A percentile compares a stretch with the other conserved stretches of the same genome.
Conservation (phyloP, 148 eudicot species). For the Silene conica region DNA sequence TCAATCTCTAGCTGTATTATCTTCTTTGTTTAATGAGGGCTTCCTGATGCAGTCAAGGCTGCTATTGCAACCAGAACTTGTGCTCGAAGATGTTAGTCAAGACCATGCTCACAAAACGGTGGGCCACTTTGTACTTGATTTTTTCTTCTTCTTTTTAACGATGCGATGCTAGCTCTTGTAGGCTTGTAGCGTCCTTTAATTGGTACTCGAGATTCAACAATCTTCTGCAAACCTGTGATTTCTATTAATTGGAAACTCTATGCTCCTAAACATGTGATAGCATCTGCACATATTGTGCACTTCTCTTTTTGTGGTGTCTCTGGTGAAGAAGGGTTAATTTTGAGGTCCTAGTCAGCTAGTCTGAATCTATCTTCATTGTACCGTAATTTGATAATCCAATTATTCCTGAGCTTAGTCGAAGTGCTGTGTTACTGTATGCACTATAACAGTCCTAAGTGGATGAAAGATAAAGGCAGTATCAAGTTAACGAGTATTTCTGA, state of each 20-base stretch:
- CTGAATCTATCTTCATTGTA: not conserved
- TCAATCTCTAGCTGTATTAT: not conserved
- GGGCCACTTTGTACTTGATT: conserved; percentile 27
- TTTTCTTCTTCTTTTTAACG: not conserved
- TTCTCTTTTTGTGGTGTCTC: not conserved
- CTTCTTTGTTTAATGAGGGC: conserved; percentile 18
- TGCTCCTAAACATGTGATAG: not conserved
- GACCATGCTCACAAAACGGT: conserved; percentile 99
- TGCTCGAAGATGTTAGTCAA: conserved; percentile 98
- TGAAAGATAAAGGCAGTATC: not conserved
- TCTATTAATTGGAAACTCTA: not conserved
- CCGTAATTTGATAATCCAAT: not conserved
- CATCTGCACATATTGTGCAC: not conserved
- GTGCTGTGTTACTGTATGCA: not conserved
- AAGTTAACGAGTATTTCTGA: not conserved
- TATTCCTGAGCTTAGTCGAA: not conserved
- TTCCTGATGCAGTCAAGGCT: conserved; percentile 76
- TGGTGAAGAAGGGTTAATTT: not conserved
- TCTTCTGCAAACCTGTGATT: not conserved
- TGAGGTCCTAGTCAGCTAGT: not conserved
- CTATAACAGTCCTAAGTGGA: not conserved
- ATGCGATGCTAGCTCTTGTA: not conserved
- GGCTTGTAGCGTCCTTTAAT: not conserved
- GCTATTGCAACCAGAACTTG: conserved; percentile 94
- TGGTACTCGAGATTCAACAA: not conserved